A percentile compares a stretch with the other conserved stretches of the same genome.
Evolutionary conservation across 2,329 filamentous ascomycete genomes (phyloP).

Genomic region (Botrytis tulipae): DNA sequence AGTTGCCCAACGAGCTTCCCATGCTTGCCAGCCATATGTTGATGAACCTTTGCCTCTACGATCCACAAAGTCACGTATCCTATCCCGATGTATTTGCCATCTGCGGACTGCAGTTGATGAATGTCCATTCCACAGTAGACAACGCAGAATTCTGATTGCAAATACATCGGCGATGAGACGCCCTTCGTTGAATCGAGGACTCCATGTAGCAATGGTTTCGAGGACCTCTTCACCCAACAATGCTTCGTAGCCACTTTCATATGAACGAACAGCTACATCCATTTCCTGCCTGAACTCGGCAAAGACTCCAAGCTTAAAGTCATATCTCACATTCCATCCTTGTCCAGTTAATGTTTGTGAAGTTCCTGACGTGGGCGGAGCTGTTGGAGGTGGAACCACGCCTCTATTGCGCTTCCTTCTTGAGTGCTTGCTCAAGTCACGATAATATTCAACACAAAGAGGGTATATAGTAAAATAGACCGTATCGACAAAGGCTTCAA

Average conservation of each 20-base stretch:
- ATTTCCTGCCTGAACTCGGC: slow-evolving; percentile 93
- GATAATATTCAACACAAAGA: slow-evolving; percentile 82
- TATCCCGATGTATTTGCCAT: slow-evolving; percentile 75
- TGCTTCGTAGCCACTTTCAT: slow-evolving; percentile 81
- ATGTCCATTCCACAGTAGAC: slow-evolving; percentile 75
- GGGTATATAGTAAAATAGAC: slow-evolving; percentile 72
- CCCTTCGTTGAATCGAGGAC: slow-evolving; percentile 87
- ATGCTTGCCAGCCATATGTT: slow-evolving; percentile 92
- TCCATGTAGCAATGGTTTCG: slow-evolving; percentile 87
- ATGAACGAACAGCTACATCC: slow-evolving; percentile 81
- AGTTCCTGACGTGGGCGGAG: slow-evolving; percentile 78
- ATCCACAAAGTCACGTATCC: slow-evolving; percentile 75
- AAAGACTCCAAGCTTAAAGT: slow-evolving; percentile 88
- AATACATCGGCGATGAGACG: slow-evolving; percentile 80
- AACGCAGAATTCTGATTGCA: slow-evolving; percentile 76
- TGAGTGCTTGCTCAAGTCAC: slow-evolving; percentile 88
- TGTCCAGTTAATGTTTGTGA: slow-evolving; percentile 81
- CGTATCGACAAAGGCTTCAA: slow-evolving; percentile 70
- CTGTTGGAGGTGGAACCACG: slow-evolving; percentile 73
- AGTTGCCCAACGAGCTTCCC: slow-evolving; percentile 73
- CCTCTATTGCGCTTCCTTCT: slow-evolving; percentile 84
- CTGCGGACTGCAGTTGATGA: slow-evolving; percentile 76
- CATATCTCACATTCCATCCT: slow-evolving; percentile 91
- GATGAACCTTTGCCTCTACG: slow-evolving; percentile 78
- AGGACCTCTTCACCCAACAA: slow-evolving; percentile 81